Base-by-base conservation (phyloP, 805 yeast genomes). In the Maudiozyma turicensis region DNA sequence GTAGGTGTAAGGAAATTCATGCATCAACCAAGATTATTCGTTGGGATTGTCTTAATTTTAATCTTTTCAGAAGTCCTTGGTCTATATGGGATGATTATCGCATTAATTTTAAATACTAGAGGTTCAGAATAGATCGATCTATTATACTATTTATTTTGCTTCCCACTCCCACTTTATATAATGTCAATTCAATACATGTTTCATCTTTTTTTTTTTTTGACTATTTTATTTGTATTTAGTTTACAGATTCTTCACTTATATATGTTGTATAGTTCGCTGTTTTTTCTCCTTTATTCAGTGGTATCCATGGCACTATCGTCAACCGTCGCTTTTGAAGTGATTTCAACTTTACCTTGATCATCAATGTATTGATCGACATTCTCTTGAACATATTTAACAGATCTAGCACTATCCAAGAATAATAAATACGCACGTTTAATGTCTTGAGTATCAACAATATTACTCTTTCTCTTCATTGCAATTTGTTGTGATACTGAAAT, bases 21-120 rank as follows among this genome's bases (percentile, higher is more conserved):
- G 87, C 87, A 85, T 62, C 95, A 87, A 68, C 91, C 95, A 45
- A 76, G 89, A 62, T 73, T 87, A 53, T 87, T 87, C 69, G 95
- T 87, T 46, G 96, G 95, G 40, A 87, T 87, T 66, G 91, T 87
- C 47, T 78, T 87, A 68, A 88, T 87, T 60, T 78, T 87, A 60
- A 87, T 87, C 78, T 87, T 87, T 61, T 90, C 95, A 48, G 96
- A 87, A 72, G 96, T 87, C 46, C 75, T 87, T 69, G 96, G 93
- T 3, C 72, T 85, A 54, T 86, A 90, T 65, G 98, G 98, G 48
- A 87, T 90, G 93, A 90, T 90, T 66, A 84, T 90, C 57, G 96
- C 96, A 31, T 79, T 90, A 69, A 87, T 90, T 52, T 77, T 90
- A 65, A 90, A 90, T 69, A 89, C 97, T 43, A 85, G 86, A 72